Base-by-base conservation (phyloP, 768 basidiomycete species). In the Lentinula lateritia region DNA sequence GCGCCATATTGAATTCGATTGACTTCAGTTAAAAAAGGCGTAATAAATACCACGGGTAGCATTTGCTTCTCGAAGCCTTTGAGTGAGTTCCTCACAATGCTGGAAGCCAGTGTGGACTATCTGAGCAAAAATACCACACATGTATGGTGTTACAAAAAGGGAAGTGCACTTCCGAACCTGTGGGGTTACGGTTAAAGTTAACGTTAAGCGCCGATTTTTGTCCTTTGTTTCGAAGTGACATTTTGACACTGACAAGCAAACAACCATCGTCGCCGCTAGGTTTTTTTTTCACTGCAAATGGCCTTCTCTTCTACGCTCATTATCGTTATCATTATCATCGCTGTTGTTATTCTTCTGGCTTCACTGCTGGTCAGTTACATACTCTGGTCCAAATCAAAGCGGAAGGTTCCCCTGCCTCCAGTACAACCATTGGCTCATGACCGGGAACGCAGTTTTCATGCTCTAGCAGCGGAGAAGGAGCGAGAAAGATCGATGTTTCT, bases 61-160 rank as follows among this genome's bases (percentile, higher is more conserved):
- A 64, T 88, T 90, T n/a, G 75, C 79, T 38, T 58, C 68, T 64
- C 75, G 76, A 55, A 90, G 69, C 39, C 68, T 73, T 48, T 68
- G 64, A 60, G 67, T 69, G 34, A 73, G 65, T 54, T 64, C 71
- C 68, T 50, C 73, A 42, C 58, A 62, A 52, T 43, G 42, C 62
- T 8, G 61, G 71, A 72, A 34, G 63, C 23, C 54, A 62, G 54
- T 67, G 58, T 38, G 52, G 18, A 52, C 50, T 52, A 56, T 79
- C 73, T 61, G 78, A 78, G 61, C 87, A 80, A 86, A 79, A 62
- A 92, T 89, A 16, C 89, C 89, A 66, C 89, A 92, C 89, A 92
- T 91, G 62, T 66, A 56, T 28, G 28, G 62, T 52, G 55, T 28
- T 16, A 28, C n/a, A 36, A 36, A 53, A 53, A 53, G 63, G 65